phyloP scores from a whole-genome alignment of 2,329 filamentous ascomycete genomes.

The Fusarium chuoi region DNA sequence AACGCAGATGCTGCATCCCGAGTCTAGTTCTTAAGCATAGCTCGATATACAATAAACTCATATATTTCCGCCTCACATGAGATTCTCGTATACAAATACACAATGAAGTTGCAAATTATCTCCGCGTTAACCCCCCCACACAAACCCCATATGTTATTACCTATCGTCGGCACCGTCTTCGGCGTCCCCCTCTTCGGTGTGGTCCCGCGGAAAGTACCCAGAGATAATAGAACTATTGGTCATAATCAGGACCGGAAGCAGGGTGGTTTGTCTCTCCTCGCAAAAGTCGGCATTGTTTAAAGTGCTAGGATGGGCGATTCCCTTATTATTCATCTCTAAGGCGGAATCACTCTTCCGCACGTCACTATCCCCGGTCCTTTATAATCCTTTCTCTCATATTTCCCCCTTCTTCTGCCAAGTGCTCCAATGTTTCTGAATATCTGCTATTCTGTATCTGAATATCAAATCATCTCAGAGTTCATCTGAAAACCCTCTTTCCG shows the following conservation, averaged over 20 bases:
- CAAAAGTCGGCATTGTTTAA: slow-evolving; percentile 14
- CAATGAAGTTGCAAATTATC: neutral
- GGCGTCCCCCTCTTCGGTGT: slow-evolving; percentile 20
- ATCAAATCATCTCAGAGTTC: neutral
- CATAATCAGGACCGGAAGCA: slow-evolving; percentile 10
- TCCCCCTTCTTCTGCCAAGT: neutral
- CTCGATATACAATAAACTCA: neutral
- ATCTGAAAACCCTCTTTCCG: neutral
- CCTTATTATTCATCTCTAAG: neutral
- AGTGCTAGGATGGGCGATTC: neutral
- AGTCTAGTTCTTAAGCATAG: neutral
- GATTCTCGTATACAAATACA: neutral
- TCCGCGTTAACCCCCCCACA: slow-evolving; percentile 22
- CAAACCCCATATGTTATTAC: slow-evolving; percentile 2
- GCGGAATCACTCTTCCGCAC: slow-evolving; percentile 34
- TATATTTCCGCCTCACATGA: neutral
- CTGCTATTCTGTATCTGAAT: neutral
- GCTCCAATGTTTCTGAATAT: neutral
- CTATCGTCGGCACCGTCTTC: slow-evolving; percentile 34
- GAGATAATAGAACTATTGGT: slow-evolving; percentile 18
- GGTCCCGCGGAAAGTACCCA: slow-evolving; percentile 17
- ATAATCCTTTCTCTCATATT: slow-evolving; percentile 5
- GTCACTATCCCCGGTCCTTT: neutral
- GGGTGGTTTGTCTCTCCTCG: neutral
- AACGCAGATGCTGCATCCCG: neutral